Percentiles rank a stretch among this genome's conserved stretches.
These are phyloP conservation scores for Phytophthora meadii DNA, from an alignment of 352 stramenopile genomes.

Conservation along the genomic window DNA sequence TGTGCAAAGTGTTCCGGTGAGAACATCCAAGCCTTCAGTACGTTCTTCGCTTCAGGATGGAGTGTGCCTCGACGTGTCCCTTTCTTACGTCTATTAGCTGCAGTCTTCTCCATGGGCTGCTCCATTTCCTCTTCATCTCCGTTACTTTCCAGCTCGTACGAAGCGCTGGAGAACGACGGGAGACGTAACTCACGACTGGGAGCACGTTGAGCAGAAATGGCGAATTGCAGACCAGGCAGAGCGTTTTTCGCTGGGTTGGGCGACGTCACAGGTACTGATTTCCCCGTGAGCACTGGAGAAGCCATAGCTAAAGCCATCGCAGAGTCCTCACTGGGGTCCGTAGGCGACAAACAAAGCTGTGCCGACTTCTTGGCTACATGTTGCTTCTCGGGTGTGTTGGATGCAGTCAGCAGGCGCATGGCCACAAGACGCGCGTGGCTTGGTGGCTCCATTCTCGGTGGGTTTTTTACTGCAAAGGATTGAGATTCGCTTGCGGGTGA, in stretches of 20 bases:
- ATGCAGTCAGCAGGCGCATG: slow-evolving; percentile 29
- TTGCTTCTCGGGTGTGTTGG: slow-evolving; percentile 26
- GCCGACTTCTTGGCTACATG: slow-evolving; percentile 17
- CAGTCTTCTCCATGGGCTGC: slow-evolving; percentile 20
- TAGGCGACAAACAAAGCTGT: slow-evolving; percentile 38
- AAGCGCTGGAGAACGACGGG: slow-evolving; percentile 55
- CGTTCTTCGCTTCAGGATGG: slow-evolving; percentile 85
- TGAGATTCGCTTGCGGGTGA: slow-evolving; percentile 11
- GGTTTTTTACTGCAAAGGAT: slow-evolving; percentile 2
- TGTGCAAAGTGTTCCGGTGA: slow-evolving; percentile 89
- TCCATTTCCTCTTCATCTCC: slow-evolving; percentile 33
- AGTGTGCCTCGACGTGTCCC: slow-evolving; percentile 82
- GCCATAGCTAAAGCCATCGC: slow-evolving; percentile 28
- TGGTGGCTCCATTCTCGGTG: slow-evolving; percentile 23
- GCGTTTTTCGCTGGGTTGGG: slow-evolving; percentile 58
- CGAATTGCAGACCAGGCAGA: slow-evolving; percentile 69
- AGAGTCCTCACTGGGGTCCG: slow-evolving; percentile 35
- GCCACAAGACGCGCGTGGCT: slow-evolving; percentile 40
- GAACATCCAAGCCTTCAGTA: slow-evolving; percentile 92
- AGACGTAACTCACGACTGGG: slow-evolving; percentile 54
- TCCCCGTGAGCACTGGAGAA: slow-evolving; percentile 52
- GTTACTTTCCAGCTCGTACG: slow-evolving; percentile 44
- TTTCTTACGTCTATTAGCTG: slow-evolving; percentile 66
- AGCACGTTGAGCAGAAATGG: slow-evolving; percentile 57
- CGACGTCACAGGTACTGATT: slow-evolving; percentile 43